Evolutionary conservation across 306 rosid genomes (phyloP).

Genomic region (Urtica urens): DNA sequence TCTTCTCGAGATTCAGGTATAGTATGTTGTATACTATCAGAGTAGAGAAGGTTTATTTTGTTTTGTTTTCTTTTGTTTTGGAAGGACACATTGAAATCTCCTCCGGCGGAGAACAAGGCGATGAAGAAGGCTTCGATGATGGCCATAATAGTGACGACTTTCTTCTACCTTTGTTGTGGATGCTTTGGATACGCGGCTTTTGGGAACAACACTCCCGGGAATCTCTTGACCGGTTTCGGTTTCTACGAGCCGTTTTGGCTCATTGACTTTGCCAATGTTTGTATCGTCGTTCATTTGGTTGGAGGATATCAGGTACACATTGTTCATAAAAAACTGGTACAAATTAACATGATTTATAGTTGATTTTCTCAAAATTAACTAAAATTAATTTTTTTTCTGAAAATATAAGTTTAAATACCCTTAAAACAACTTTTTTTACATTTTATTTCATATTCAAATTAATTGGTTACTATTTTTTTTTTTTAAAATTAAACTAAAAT

Average conservation of each 20-base stretch:
- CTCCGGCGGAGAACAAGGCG: conserved; percentile 67
- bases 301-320: conserved; percentile 97
- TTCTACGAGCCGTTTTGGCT: conserved; percentile 47
- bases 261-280: conserved; percentile 73
- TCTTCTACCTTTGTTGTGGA: conserved; percentile 75
- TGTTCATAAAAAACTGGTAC: too few relatives aligned
- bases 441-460: not conserved
- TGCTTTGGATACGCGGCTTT: conserved; percentile 93
- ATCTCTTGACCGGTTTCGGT: conserved; percentile 77
- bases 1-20: conserved; percentile 74
- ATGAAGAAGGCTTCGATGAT: conserved; percentile 65
- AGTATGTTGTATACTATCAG: not conserved
- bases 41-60: not conserved
- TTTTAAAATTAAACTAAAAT: too few relatives aligned
- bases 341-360: too few relatives aligned
- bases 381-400: too few relatives aligned
- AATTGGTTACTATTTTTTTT: too few relatives aligned
- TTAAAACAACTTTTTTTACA: too few relatives aligned
- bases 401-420: too few relatives aligned
- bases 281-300: conserved; percentile 63
- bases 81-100: conserved; percentile 50
- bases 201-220: conserved; percentile 69
- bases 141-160: conserved; percentile 49
- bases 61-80: not conserved
- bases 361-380: too few relatives aligned